Evolutionary conservation across 2,329 filamentous ascomycete species (phyloP), one percentile per base, ranked within the genome.

Genomic region (Colletotrichum noveboracense): DNA sequence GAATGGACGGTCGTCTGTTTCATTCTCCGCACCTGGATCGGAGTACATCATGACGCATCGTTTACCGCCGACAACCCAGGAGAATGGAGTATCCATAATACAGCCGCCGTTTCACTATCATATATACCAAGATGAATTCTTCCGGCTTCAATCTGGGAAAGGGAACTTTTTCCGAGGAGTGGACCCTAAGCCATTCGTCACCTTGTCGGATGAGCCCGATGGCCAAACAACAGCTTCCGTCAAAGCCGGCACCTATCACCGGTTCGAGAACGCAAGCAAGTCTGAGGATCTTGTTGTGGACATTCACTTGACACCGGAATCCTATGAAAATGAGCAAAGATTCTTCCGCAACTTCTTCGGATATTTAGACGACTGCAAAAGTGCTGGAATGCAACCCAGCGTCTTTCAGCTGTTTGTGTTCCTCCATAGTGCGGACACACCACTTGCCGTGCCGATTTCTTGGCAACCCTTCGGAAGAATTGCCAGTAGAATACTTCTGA

Each of bases 261-360:
- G 76, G 9, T 78, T 80, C 73, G 79, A 80, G 65, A 80, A 80
- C 68, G 80, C 78, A 12, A 77, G 68, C 43, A 58, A 14, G 3
- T 78, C 76, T 4, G 73, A 79, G 14, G 58, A 66, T 8, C 72
- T 81, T 7, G 70, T 80, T 13, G 60, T 81, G 24, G 79, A 80
- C 61, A 74, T 81, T 13, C 76, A 77, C 12, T 77, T 81, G 16
- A 69, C 73, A 13, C 79, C 78, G 3, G 78, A 80, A 66, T 71
- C 77, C 6, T 75, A 78, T 55, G 78, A 79, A 69, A 73, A 58
- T 21, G 79, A 81, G 66, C 71, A 79, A 38, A 68, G 69, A 12
- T 80, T 80, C 66, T 80, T 80, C 61, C 71, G 79, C 30, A 80
- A 81, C 70, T 80, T 80, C 76, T 79, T 80, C 52, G 79, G 79